A percentile compares a stretch with the other conserved stretches of the same genome.
These are phyloP conservation scores for Platismatia glauca DNA, from an alignment of 495 filamentous ascomycete genomes.

Conservation along the genomic window DNA sequence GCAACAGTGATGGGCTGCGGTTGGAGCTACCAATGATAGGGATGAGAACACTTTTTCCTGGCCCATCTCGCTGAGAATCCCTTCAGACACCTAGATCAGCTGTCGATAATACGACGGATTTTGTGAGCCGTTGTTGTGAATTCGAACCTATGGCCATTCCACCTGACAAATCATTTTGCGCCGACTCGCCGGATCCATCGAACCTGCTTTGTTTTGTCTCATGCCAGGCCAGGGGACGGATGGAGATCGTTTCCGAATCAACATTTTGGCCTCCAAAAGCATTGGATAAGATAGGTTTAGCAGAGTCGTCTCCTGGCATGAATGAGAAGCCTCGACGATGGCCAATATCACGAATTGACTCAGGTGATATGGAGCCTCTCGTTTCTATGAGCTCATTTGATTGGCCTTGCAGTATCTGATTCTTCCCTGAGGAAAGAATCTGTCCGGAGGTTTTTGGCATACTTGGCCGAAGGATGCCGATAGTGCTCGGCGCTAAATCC, in stretches of 20 bases:
- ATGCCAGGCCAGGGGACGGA: neutral
- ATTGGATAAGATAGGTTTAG: too few species aligned
- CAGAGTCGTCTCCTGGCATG: slow-evolving; percentile 2
- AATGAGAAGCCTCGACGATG: slow-evolving; percentile 9
- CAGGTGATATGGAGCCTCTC: neutral
- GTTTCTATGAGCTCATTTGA: neutral
- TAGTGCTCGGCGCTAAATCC: neutral
- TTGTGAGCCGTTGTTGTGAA: neutral
- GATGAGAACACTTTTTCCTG: neutral
- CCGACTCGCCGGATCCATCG: neutral
- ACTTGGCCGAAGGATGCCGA: neutral
- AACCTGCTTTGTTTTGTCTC: neutral
- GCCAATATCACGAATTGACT: neutral
- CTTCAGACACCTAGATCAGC: neutral
- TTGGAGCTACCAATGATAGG: neutral
- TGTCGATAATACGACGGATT: neutral
- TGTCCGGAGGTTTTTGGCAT: neutral
- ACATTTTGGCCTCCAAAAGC: neutral
- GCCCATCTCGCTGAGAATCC: neutral
- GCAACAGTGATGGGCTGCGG: slow-evolving; percentile 4
- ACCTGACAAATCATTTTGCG: neutral
- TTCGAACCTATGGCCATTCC: neutral
- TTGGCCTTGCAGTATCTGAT: neutral
- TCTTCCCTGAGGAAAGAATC: neutral
- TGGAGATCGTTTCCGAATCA: neutral